phyloP scores from a whole-genome alignment of 306 rosid species.

The Alnus glutinosa region DNA sequence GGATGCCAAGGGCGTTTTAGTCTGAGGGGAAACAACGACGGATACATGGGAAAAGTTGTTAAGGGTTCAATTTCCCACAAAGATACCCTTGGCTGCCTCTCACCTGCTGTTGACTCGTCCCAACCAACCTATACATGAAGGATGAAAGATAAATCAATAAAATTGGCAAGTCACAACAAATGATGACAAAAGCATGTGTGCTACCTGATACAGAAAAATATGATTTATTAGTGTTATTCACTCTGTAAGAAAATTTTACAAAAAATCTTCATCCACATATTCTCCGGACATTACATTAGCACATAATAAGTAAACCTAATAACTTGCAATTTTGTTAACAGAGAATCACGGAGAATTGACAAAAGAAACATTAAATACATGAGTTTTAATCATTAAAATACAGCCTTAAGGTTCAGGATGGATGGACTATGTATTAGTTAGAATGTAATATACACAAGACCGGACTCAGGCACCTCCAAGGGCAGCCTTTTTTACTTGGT shows the following conservation, averaged over 20 bases:
- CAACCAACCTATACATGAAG: conserved; percentile 70
- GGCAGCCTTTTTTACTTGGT: too few species aligned
- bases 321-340: background rate
- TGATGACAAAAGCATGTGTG: background rate
- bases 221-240: too few species aligned
- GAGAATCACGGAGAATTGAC: background rate
- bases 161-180: background rate
- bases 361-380: too few species aligned
- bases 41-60: conserved; percentile 89
- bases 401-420: background rate
- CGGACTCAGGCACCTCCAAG: too few species aligned
- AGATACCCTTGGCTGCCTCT: conserved; percentile 83
- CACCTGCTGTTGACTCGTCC: conserved; percentile 92
- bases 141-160: conserved; percentile 16
- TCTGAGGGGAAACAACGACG: conserved; percentile 82
- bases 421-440: too few species aligned
- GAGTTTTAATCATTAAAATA: background rate
- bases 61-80: conserved; percentile 95
- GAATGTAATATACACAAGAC: too few species aligned
- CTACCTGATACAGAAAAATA: background rate
- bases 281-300: background rate
- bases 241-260: too few species aligned
- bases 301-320: background rate
- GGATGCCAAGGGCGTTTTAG: conserved; percentile 92
- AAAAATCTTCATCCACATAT: background rate